Evolutionary conservation across 805 yeast genomes (phyloP).

Genomic region (Kodamaea kaohsiungensis): DNA sequence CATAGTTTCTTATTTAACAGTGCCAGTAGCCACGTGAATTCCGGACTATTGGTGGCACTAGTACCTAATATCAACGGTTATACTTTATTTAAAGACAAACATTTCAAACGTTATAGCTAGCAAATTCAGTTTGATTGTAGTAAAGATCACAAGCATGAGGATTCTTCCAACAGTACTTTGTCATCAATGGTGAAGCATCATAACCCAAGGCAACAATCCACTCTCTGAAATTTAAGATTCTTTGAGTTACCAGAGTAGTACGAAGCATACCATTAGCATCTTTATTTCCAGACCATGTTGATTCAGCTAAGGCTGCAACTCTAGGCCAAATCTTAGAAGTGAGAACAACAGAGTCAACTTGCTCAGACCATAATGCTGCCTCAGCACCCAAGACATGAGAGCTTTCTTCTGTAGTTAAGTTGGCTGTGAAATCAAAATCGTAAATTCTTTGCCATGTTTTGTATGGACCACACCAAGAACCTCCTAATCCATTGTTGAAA

Average conservation of each 20-base stretch:
- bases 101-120: background rate
- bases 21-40: no score
- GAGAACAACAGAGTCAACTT: conserved; percentile 31
- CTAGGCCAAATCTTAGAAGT: conserved; percentile 41
- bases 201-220: conserved; percentile 37
- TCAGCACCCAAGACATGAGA: conserved; percentile 39
- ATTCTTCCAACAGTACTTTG: conserved; percentile 34
- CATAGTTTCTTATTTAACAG: no score
- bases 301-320: conserved; percentile 42
- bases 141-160: conserved; percentile 41
- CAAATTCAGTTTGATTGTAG: conserved; percentile 8
- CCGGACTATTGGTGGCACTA: no score
- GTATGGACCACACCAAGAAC: conserved; percentile 46
- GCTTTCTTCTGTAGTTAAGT: conserved; percentile 29
- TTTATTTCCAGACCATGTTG: conserved; percentile 43
- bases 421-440: conserved; percentile 32
- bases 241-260: conserved; percentile 29
- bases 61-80: no score
- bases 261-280: conserved; percentile 29
- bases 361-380: conserved; percentile 43
- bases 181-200: conserved; percentile 35
- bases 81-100: no score
- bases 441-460: conserved; percentile 46
- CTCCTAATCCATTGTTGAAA: conserved; percentile 33
- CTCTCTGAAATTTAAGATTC: conserved; percentile 42